Evolutionary conservation across 306 rosid species (phyloP).

Genomic region (Mimosa pudica): DNA sequence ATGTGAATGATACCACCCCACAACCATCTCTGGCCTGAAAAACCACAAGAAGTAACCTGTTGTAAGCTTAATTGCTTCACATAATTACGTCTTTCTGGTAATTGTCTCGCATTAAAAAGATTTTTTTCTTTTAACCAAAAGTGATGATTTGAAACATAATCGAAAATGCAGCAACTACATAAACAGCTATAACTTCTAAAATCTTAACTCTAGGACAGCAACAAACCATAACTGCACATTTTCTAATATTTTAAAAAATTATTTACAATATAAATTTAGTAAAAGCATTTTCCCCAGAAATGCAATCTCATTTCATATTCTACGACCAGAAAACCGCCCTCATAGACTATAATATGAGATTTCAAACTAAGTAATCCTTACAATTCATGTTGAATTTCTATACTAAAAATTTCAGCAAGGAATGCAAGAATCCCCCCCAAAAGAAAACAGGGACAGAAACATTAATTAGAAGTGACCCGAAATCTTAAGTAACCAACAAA

Average conservation of each 20-base stretch:
- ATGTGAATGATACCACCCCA: constrained; percentile 98
- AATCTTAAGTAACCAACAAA: not conserved
- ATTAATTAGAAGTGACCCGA: not conserved
- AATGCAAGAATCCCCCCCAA: not conserved
- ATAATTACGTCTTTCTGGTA: not conserved
- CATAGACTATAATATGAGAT: not conserved
- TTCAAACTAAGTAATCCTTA: not conserved
- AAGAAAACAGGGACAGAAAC: not conserved
- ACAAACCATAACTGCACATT: not conserved
- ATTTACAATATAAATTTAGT: not conserved
- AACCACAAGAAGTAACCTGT: not conserved
- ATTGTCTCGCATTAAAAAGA: constrained; percentile 12
- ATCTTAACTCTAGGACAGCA: not conserved
- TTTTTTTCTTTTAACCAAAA: not conserved
- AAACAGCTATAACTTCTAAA: not conserved
- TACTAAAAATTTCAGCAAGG: not conserved
- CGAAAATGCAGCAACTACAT: constrained; percentile 4
- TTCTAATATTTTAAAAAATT: not conserved
- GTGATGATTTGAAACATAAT: not conserved
- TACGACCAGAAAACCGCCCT: not conserved
- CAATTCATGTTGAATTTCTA: not conserved
- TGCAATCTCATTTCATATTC: not conserved
- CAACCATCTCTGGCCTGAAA: constrained; percentile 97
- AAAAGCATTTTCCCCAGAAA: not conserved
- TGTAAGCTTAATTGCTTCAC: not conserved